These are phyloP conservation scores for Rhynchospora tenuis DNA, from an alignment of 176 grass and related monocot species.

Conservation along the genomic window DNA sequence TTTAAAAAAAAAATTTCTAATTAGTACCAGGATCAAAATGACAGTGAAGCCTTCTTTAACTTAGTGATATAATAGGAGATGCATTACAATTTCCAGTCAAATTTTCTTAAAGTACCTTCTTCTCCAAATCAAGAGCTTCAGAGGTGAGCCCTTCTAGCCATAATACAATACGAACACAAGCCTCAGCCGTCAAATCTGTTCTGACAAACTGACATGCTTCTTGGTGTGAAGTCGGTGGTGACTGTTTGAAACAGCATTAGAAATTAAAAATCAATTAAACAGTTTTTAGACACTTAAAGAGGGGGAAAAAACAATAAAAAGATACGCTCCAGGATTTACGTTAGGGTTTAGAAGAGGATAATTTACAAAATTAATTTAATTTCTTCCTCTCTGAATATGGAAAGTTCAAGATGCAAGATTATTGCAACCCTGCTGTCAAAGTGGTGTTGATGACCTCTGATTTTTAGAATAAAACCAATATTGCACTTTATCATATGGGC, in stretches of 20 bases:
- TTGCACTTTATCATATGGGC: background rate
- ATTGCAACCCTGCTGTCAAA: background rate
- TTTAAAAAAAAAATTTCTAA: background rate
- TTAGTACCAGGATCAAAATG: background rate
- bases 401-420: background rate
- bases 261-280: conserved; percentile 1
- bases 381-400: background rate
- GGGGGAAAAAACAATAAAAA: background rate
- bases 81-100: conserved; percentile 6
- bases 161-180: conserved; percentile 71
- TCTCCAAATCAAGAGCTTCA: conserved; percentile 89
- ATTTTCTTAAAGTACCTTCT: conserved; percentile 39
- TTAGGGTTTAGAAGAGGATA: background rate
- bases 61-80: background rate
- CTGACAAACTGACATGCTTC: conserved; percentile 73
- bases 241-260: conserved; percentile 38
- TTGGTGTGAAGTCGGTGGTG: conserved; percentile 85
- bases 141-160: conserved; percentile 97
- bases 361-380: background rate
- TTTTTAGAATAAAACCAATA: background rate
- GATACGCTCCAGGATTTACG: background rate
- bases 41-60: conserved; percentile 4
- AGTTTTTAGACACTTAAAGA: background rate
- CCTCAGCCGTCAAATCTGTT: conserved; percentile 60
- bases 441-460: too few species aligned